A percentile compares a stretch with the other conserved stretches of the same genome.
Evolutionary conservation across 805 yeast genomes (phyloP).

Genomic region (Komagataella pseudopastoris): DNA sequence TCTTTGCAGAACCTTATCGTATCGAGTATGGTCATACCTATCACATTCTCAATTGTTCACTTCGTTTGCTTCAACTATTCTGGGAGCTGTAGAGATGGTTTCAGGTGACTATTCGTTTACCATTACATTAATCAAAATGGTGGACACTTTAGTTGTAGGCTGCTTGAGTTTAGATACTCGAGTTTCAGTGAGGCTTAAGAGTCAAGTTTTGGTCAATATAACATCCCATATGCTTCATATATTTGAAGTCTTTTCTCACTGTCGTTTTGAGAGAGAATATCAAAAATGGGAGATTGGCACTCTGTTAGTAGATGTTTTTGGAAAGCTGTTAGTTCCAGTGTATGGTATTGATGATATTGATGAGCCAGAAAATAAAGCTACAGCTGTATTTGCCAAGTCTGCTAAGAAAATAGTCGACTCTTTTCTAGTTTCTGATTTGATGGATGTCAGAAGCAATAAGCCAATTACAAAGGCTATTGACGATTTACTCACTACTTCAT

Average conservation of each 20-base stretch:
- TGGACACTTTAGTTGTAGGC: slow-evolving; percentile 36
- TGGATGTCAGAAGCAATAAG: slow-evolving; percentile 36
- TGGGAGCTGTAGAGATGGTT: slow-evolving; percentile 64
- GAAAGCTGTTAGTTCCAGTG: slow-evolving; percentile 35
- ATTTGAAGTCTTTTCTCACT: slow-evolving; percentile 60
- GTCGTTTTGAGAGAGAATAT: slow-evolving; percentile 44
- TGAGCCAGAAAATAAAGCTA: slow-evolving; percentile 24
- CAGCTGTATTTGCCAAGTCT: slow-evolving; percentile 35
- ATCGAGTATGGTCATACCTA: slow-evolving; percentile 73
- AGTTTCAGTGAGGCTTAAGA: slow-evolving; percentile 27
- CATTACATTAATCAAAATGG: slow-evolving; percentile 40
- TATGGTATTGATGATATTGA: slow-evolving; percentile 36
- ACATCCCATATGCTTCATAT: slow-evolving; percentile 46
- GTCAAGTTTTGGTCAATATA: slow-evolving; percentile 41
- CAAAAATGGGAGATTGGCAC: slow-evolving; percentile 55
- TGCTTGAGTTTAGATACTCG: slow-evolving; percentile 25
- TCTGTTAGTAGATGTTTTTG: slow-evolving; percentile 37
- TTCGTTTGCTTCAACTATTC: slow-evolving; percentile 29
- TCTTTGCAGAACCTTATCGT: slow-evolving; percentile 33
- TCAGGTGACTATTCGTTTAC: slow-evolving; percentile 57
- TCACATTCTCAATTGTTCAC: slow-evolving; percentile 48
- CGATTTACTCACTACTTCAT: slow-evolving; percentile 19
- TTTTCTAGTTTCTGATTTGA: slow-evolving; percentile 38
- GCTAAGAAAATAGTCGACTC: slow-evolving; percentile 36
- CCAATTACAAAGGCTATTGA: slow-evolving; percentile 42